Evolutionary conservation across 2,329 filamentous ascomycete species (phyloP), one percentile per base, ranked within the genome.

Genomic region (Corinectria fuckeliana): DNA sequence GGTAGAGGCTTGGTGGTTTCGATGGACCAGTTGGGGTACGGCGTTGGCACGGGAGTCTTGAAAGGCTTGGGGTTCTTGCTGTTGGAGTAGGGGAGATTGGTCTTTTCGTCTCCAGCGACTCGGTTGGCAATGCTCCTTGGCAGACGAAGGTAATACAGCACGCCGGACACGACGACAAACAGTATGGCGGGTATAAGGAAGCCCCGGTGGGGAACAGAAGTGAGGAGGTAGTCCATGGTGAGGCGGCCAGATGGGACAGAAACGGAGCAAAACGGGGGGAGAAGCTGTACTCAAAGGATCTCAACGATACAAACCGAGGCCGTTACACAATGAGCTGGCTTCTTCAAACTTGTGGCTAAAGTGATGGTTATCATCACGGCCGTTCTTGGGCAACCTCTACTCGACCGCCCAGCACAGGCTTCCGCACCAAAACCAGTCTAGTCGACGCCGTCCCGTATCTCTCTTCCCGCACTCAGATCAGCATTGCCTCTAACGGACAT

Each of bases 11-110:
- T 88, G 1, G 89, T 91, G n/a, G 78, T 76, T 21, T 84, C 79
- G 32, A 93, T 73, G 41, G 88, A 86, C 89, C 91, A 93, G 71
- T 85, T 75, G 0, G 85, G 85, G 67, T 91, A 92, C 0, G 90
- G 85, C 0, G 76, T 52, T 4, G 88, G 85, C 1, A 77, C 72
- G 1, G 89, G 88, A 2, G 86, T 79, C 59, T 81, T 80, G 78
- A 89, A 92, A 34, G 58, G 50, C 32, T 62, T 61, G 2, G 58
- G 58, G 11, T 51, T 44, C 45, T 58, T 62, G 26, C 42, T 50
- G 10, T 50, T 39, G 20, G 64, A n/a, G 20, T 26, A 62, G 36
- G 56, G 58, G 9, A 55, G 53, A 20, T 62, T 50, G 23, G 28
- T 10, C 21, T 59, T 49, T 20, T 34, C 26, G 6, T 34, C 11